A percentile compares a stretch with the other conserved stretches of the same genome.
Evolutionary conservation across 2,329 filamentous ascomycete species (phyloP).

Genomic region (Stemphylium beticola): DNA sequence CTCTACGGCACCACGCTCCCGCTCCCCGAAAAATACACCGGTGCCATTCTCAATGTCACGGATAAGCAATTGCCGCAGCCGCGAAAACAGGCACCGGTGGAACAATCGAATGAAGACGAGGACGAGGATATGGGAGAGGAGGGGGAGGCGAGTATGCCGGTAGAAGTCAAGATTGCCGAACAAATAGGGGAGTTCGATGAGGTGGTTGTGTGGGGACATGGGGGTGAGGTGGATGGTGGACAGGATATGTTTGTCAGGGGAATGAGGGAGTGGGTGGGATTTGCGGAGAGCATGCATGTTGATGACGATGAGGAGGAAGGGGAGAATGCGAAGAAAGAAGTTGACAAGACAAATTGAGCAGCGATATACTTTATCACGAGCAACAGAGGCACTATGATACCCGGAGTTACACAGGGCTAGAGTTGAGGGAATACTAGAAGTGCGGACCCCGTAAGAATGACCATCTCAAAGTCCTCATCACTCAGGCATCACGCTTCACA

Average conservation of each 20-base stretch:
- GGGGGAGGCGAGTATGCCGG: slow-evolving; percentile 24
- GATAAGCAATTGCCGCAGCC: slow-evolving; percentile 30
- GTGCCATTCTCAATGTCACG: slow-evolving; percentile 47
- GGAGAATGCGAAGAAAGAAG: background rate
- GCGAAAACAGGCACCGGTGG: background rate
- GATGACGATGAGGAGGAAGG: slow-evolving; percentile 24
- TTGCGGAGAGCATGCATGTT: slow-evolving; percentile 64
- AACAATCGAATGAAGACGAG: slow-evolving; percentile 15
- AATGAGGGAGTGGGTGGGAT: slow-evolving; percentile 79
- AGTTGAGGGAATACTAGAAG: too few species aligned
- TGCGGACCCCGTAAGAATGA: too few species aligned
- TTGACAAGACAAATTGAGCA: background rate
- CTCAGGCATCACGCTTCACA: too few species aligned
- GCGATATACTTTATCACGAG: background rate
- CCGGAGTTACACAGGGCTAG: background rate
- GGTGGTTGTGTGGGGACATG: slow-evolving; percentile 85
- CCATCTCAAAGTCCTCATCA: too few species aligned
- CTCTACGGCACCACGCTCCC: slow-evolving; percentile 70
- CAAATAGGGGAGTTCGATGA: slow-evolving; percentile 73
- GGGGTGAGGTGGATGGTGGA: slow-evolving; percentile 65
- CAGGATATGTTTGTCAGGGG: slow-evolving; percentile 75
- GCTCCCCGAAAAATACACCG: slow-evolving; percentile 74
- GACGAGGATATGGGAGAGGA: slow-evolving; percentile 17
- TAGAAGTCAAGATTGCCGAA: slow-evolving; percentile 58
- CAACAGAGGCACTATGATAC: background rate